Evolutionary conservation across 2,329 filamentous ascomycete genomes (phyloP), one percentile per base, ranked within the genome.

Genomic region (Aspergillus sp.): DNA sequence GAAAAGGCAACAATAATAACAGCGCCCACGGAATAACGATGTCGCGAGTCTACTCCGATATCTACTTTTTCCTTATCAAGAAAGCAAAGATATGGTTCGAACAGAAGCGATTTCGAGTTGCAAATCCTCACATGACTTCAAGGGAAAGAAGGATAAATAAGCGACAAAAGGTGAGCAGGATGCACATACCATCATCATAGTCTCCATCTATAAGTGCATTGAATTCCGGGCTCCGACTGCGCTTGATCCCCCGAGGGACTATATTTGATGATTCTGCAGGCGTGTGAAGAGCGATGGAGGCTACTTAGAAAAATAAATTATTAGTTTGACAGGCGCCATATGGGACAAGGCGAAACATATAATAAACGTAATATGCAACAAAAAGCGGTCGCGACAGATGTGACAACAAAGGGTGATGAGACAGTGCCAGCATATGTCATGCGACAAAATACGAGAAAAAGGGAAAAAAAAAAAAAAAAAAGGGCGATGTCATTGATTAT

Each of bases 151-250:
- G 25, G 25, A 12, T 30, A 30, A 30, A 4, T 30, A 30, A 46
- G 47, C 53, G 57, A 55, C 55, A 58, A 57, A 63, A 63, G 67
- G 63, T 62, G 50, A 49, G 51, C 50, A 52, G 56, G 50, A 59
- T 59, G 52, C 60, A 84, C 85, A 74, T 85, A 90, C 87, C 83
- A 78, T 86, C 82, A 74, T 86, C 80, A 75, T 82, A 83, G 66
- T 81, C 76, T 58, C 77, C 76, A 59, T 78, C 79, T 56, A 72
- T 72, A 50, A 71, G 71, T 67, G 76, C 77, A 71, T 83, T 81
- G 58, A 74, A 73, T 60, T 86, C 81, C 60, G 86, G 85, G 56
- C 88, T 90, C 56, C 86, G 84, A 76, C 82, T 86, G 69, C 88
- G 81, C 75, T 94, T 94, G 60, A 84, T 74, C 59, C 86, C 86